These are phyloP conservation scores for Nakazawaea ishiwadae DNA, from an alignment of 805 yeast genomes.

Conservation along the genomic window DNA sequence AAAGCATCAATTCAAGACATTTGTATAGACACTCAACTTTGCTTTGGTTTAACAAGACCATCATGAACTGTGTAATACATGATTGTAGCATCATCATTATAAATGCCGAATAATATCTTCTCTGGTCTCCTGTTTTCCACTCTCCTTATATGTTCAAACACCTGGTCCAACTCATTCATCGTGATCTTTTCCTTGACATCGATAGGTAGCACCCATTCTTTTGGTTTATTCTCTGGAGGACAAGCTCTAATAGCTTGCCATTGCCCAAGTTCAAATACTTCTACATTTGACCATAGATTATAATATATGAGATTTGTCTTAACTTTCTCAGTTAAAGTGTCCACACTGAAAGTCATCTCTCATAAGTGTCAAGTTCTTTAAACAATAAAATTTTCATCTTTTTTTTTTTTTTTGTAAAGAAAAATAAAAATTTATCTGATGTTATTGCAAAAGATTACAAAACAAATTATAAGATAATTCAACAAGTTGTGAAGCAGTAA, in stretches of 20 bases:
- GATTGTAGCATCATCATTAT: slow-evolving; percentile 63
- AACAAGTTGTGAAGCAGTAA: neutral
- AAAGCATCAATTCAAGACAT: slow-evolving; percentile 10
- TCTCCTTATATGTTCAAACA: slow-evolving; percentile 30
- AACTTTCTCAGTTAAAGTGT: slow-evolving; percentile 28
- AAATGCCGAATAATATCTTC: slow-evolving; percentile 49
- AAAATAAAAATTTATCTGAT: neutral
- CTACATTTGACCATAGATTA: slow-evolving; percentile 38
- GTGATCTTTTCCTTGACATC: slow-evolving; percentile 25
- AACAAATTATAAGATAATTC: too few species aligned
- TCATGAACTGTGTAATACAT: slow-evolving; percentile 66
- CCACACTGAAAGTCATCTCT: slow-evolving; percentile 2
- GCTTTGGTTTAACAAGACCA: slow-evolving; percentile 62
- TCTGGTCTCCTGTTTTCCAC: slow-evolving; percentile 26
- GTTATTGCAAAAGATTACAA: neutral
- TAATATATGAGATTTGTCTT: slow-evolving; percentile 38
- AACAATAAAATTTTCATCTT: too few species aligned
- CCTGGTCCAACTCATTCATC: slow-evolving; percentile 31
- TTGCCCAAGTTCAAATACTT: slow-evolving; percentile 14
- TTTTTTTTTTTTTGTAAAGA: neutral
- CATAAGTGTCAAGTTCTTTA: neutral
- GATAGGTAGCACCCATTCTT: slow-evolving; percentile 41
- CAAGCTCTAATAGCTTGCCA: slow-evolving; percentile 24
- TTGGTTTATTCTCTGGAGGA: slow-evolving; percentile 23
- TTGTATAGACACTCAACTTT: slow-evolving; percentile 29